Percentiles rank a stretch among this genome's conserved stretches.
Evolutionary conservation across 768 basidiomycete genomes (phyloP).

Genomic region (Lentinula guzmanii): DNA sequence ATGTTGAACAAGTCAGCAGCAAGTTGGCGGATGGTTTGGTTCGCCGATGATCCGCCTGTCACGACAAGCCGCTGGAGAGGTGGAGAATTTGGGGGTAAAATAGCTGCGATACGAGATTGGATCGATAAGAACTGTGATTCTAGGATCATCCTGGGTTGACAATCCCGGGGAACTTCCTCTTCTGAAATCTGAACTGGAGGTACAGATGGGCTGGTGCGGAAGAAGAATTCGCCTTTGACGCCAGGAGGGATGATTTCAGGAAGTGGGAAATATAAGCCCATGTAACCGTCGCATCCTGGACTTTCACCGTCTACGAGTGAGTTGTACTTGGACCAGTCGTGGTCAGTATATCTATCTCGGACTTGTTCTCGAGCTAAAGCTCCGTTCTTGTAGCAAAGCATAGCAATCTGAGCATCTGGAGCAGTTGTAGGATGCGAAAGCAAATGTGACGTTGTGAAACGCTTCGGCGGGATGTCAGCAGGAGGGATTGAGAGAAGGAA

Average conservation of each 20-base stretch:
- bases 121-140: slow-evolving; percentile 86
- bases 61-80: slow-evolving; percentile 63
- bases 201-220: slow-evolving; percentile 28
- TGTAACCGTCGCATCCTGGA: slow-evolving; percentile 51
- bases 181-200: slow-evolving; percentile 23
- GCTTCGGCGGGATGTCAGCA: slow-evolving; percentile 52
- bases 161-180: slow-evolving; percentile 30
- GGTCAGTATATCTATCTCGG: slow-evolving; percentile 54
- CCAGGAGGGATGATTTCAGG: slow-evolving; percentile 85
- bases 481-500: slow-evolving; percentile 75
- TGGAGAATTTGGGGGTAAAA: slow-evolving; percentile 51
- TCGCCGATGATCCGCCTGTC: slow-evolving; percentile 75
- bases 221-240: slow-evolving; percentile 68
- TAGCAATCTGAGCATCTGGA: slow-evolving; percentile 65
- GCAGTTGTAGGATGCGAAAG: slow-evolving; percentile 63
- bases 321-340: slow-evolving; percentile 69
- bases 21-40: slow-evolving; percentile 65
- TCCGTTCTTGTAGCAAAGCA: slow-evolving; percentile 92
- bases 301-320: slow-evolving; percentile 47
- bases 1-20: slow-evolving; percentile 77
- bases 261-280: slow-evolving; percentile 78
- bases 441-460: slow-evolving; percentile 71
- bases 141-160: slow-evolving; percentile 71
- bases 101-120: slow-evolving; percentile 60
- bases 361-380: slow-evolving; percentile 77